Percentiles rank a stretch among this genome's conserved stretches.
Evolutionary conservation across 805 yeast species (phyloP).

Genomic region (Barnettozyma populi): DNA sequence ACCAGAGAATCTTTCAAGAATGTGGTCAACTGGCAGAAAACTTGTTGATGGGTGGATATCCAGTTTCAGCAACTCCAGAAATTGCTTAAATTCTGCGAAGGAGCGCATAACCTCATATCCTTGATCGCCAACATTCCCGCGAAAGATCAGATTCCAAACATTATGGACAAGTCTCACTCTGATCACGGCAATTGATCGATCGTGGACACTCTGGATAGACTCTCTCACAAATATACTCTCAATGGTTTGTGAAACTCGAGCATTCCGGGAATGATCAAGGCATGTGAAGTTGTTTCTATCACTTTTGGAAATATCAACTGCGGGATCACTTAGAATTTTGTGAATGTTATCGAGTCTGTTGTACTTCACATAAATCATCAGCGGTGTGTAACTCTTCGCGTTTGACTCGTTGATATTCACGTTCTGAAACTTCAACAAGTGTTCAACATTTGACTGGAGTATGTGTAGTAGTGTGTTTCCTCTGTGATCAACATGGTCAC

Average conservation of each 20-base stretch:
- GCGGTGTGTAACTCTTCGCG: slow-evolving; percentile 55
- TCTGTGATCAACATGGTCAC: slow-evolving; percentile 62
- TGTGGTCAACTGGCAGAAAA: slow-evolving; percentile 27
- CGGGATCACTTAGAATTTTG: slow-evolving; percentile 41
- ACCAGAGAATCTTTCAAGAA: slow-evolving; percentile 17
- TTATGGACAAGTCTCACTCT: slow-evolving; percentile 30
- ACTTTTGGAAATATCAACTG: slow-evolving; percentile 39
- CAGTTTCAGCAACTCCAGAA: slow-evolving; percentile 31
- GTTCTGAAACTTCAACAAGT: slow-evolving; percentile 32
- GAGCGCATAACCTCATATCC: slow-evolving; percentile 24
- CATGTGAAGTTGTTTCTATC: slow-evolving; percentile 30
- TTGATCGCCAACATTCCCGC: slow-evolving; percentile 17
- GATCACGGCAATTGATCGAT: slow-evolving; percentile 28
- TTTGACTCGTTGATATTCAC: slow-evolving; percentile 59
- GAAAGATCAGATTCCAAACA: slow-evolving; percentile 25
- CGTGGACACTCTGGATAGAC: slow-evolving; percentile 18
- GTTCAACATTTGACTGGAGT: slow-evolving; percentile 43
- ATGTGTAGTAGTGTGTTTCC: slow-evolving; percentile 80
- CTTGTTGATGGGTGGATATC: slow-evolving; percentile 29
- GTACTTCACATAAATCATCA: slow-evolving; percentile 66
- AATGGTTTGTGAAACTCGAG: slow-evolving; percentile 29
- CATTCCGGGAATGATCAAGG: slow-evolving; percentile 41
- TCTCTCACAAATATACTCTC: slow-evolving; percentile 25
- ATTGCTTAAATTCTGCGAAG: slow-evolving; percentile 27
- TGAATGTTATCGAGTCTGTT: slow-evolving; percentile 56